Conservation (phyloP, 2,329 filamentous ascomycete genomes). For the Domatiomyces globalis region DNA sequence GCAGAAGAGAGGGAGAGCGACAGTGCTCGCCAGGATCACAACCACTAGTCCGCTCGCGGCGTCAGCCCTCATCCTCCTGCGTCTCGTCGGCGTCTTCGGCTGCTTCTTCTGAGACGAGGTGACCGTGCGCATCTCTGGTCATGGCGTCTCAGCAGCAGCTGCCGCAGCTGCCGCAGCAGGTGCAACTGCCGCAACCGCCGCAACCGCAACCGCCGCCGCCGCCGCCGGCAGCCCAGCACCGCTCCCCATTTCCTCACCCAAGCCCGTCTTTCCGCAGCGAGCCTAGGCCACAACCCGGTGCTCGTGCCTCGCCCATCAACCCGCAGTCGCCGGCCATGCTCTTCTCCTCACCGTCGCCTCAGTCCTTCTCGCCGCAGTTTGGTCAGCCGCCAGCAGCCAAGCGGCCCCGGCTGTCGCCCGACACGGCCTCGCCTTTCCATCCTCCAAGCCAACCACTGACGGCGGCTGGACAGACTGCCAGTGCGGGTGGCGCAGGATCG, state of each 20-base stretch:
- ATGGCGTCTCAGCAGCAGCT: background rate
- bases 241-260: conserved; percentile 12
- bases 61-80: background rate
- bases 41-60: conserved; percentile 11
- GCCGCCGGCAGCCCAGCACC: conserved; percentile 7
- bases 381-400: conserved; percentile 52
- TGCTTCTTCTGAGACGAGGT: background rate
- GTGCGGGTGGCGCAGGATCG: conserved; percentile 21
- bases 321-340: conserved; percentile 15
- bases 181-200: too few species aligned
- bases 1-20: conserved; percentile 48
- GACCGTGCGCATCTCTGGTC: background rate
- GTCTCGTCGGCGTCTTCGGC: background rate
- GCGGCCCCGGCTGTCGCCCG: conserved; percentile 56
- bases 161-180: too few species aligned
- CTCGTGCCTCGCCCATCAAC: conserved; percentile 13
- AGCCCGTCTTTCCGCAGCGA: conserved; percentile 13
- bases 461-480: conserved; percentile 16
- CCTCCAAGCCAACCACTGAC: conserved; percentile 24
- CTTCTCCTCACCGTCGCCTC: conserved; percentile 49
- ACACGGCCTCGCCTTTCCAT: conserved; percentile 48
- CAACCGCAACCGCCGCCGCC: background rate
- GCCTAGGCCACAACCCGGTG: conserved; percentile 8
- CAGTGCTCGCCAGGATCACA: conserved; percentile 54
- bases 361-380: conserved; percentile 35